Evolutionary conservation across 225 moss, liverwort and hornwort genomes (phyloP).

Genomic region (Marchantia paleacea): DNA sequence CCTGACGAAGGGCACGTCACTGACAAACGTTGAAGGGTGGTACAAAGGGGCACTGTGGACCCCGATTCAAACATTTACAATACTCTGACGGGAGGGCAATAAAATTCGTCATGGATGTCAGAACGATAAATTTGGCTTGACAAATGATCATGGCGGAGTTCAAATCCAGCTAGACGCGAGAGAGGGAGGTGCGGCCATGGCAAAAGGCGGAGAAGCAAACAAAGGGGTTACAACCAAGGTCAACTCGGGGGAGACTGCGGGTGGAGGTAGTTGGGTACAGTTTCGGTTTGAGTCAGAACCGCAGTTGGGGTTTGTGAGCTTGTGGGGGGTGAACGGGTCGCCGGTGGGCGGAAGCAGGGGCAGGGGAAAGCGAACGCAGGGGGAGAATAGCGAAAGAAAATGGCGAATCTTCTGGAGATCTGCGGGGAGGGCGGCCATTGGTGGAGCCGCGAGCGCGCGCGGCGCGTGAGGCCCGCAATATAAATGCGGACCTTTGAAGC

Average conservation of each 20-base stretch:
- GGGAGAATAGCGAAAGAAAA: constrained; percentile 1
- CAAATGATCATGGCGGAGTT: too few relatives aligned
- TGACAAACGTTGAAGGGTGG: not conserved
- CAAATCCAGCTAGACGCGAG: not conserved
- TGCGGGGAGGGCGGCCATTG: not conserved
- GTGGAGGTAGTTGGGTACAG: too few relatives aligned
- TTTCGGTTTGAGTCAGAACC: too few relatives aligned
- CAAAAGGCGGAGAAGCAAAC: not conserved
- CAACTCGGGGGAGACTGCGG: too few relatives aligned
- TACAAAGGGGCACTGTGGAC: not conserved
- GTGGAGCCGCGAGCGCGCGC: not conserved
- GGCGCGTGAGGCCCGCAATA: constrained; percentile 6
- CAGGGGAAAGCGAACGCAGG: not conserved
- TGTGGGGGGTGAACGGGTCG: too few relatives aligned
- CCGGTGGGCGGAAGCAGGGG: not conserved
- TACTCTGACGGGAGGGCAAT: too few relatives aligned
- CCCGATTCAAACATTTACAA: too few relatives aligned
- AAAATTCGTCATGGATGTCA: too few relatives aligned
- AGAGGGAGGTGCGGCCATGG: not conserved
- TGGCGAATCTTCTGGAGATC: constrained; percentile 1
- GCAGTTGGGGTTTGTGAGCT: too few relatives aligned
- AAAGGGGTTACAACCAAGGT: too few relatives aligned
- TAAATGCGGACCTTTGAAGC: not conserved
- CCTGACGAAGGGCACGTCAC: not conserved
- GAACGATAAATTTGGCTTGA: too few relatives aligned